phyloP scores from a whole-genome alignment of 2,329 filamentous ascomycete species.

The Neophaeococcomyces mojaviensis region DNA sequence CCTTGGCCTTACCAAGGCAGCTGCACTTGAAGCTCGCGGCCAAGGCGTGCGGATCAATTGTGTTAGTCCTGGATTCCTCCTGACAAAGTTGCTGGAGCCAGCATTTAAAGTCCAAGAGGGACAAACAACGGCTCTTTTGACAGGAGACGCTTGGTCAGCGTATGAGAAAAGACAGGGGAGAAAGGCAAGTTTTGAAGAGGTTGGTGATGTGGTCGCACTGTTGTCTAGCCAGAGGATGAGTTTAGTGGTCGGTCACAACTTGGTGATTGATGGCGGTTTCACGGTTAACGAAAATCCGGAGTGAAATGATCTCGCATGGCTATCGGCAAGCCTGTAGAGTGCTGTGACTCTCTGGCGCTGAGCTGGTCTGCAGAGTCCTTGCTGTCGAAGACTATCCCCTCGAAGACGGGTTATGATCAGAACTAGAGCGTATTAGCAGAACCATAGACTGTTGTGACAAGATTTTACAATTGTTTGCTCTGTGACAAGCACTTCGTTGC shows the following conservation, averaged over 20 bases:
- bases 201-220: conserved; percentile 18
- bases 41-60: conserved; percentile 14
- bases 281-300: conserved; percentile 16
- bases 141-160: conserved; percentile 10
- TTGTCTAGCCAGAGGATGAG: conserved; percentile 16
- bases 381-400: no score
- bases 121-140: neutral
- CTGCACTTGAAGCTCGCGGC: conserved; percentile 13
- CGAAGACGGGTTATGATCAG: no score
- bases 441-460: no score
- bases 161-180: conserved; percentile 16
- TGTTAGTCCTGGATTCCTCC: conserved; percentile 15
- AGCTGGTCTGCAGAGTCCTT: no score
- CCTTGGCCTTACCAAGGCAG: conserved; percentile 16
- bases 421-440: no score
- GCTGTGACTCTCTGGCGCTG: no score
- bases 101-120: conserved; percentile 10
- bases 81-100: conserved; percentile 16
- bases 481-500: no score
- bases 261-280: conserved; percentile 18
- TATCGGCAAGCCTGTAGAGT: no score
- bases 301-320: neutral
- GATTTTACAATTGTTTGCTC: no score
- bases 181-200: conserved; percentile 15
- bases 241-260: conserved; percentile 16